Evolutionary conservation across 306 rosid species (phyloP), one percentile per base, ranked within the genome.

Genomic region (Cucurbita maxima): DNA sequence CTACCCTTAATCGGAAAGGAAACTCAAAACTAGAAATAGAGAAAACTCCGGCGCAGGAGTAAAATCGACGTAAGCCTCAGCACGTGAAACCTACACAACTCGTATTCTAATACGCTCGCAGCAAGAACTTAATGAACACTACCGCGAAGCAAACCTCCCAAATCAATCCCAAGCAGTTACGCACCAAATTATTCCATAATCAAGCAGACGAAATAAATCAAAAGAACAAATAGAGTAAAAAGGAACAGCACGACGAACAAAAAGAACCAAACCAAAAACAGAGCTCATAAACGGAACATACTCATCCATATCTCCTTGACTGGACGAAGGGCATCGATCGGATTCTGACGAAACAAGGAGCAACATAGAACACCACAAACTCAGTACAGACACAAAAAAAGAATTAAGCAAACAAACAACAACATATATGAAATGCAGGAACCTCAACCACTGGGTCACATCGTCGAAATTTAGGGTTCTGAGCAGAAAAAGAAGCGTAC

Each of bases 241-340:
- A 60, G 50, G 48, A 52, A 12, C 52, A 54, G 40, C 30, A 56
- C 47, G 47, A 53, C 11, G 73, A 13, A 55, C 16, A 64, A 6
- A 57, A 20, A 57, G 45, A 41, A 38, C 13, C 44, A 25, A 7
- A 34, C 38, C 1, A 69, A 68, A 9, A 48, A 76, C 55, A 79
- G 57, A 58, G 75, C 5, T 45, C 51, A 54, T 19, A 75, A 81
- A 68, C 75, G 11, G 75, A 76, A 80, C 92, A 15, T 77, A 88
- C 95, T 92, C 96, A 25, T 82, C 83, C 51, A 80, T 74, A 48
- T 83, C 86, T 19, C 40, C 86, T 51, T 64, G 43, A 57, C 81
- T 82, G 41, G 82, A 75, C n/a, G 87, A 85, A 68, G 70, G 48
- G 76, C 86, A 85, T 68, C 81, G 84, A 92, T 88, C 95, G 72